Evolutionary conservation across 1,284 basidiomycete species (phyloP).

Genomic region (Hymenochaete sp.): DNA sequence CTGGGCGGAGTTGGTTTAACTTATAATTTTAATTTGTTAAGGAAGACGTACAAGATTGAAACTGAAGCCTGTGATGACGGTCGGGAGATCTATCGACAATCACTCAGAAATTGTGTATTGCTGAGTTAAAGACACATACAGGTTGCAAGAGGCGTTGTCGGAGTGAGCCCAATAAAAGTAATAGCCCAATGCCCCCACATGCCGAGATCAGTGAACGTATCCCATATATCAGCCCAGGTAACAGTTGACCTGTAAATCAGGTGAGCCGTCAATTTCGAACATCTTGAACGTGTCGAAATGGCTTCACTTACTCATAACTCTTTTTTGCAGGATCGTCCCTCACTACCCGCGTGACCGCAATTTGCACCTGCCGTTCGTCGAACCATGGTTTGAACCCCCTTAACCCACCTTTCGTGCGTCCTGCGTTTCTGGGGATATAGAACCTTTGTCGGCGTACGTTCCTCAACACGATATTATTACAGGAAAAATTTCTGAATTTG

Average conservation of each 20-base stretch:
- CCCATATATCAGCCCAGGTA: slow-evolving; percentile 29
- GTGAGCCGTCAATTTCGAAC: no score
- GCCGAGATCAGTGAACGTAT: slow-evolving; percentile 29
- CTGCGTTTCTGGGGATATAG: slow-evolving; percentile 28
- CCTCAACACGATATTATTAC: no score
- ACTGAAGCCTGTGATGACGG: slow-evolving; percentile 33
- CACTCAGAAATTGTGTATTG: background rate
- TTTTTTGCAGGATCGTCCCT: slow-evolving; percentile 31
- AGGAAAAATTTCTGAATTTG: background rate
- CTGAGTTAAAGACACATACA: slow-evolving; percentile 22
- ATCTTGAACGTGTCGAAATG: no score
- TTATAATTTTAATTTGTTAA: background rate
- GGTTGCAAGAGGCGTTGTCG: slow-evolving; percentile 29
- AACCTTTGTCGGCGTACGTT: slow-evolving; percentile 23
- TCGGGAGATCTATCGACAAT: slow-evolving; percentile 27
- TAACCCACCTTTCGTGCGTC: slow-evolving; percentile 26
- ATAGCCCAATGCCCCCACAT: slow-evolving; percentile 31
- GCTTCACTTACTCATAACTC: slow-evolving; percentile 27
- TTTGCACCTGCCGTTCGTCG: slow-evolving; percentile 27
- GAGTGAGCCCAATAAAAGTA: slow-evolving; percentile 29
- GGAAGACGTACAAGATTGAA: slow-evolving; percentile 25
- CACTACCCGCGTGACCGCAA: slow-evolving; percentile 30
- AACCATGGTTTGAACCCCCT: slow-evolving; percentile 31
- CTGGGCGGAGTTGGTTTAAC: background rate
- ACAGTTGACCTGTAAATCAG: slow-evolving; percentile 25